phyloP scores from a whole-genome alignment of 164 flowering plant genomes.

The Magnolia officinalis region DNA sequence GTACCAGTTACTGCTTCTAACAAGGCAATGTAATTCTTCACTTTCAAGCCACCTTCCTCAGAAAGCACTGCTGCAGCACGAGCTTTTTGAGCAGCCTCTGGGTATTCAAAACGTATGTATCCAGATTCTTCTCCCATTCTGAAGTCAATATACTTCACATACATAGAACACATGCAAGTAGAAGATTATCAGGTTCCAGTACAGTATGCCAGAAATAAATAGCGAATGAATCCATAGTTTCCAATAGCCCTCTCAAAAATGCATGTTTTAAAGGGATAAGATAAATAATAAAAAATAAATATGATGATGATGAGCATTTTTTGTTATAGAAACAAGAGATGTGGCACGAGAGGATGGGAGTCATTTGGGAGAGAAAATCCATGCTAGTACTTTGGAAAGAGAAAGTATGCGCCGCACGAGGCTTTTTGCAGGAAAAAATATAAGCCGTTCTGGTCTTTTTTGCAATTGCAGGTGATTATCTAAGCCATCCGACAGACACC shows the following conservation, averaged over 20 bases:
- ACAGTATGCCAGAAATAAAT: background rate
- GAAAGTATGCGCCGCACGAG: no score
- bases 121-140: conserved; percentile 76
- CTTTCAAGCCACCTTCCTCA: conserved; percentile 67
- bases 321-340: no score
- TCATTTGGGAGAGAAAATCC: no score
- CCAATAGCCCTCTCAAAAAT: background rate
- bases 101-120: conserved; percentile 72
- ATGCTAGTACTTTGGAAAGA: no score
- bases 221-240: background rate
- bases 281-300: background rate
- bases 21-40: conserved; percentile 64
- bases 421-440: no score
- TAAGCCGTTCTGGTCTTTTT: no score
- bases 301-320: no score
- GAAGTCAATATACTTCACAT: conserved; percentile 73
- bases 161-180: background rate
- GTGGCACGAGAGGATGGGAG: no score
- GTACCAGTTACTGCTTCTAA: conserved; percentile 83
- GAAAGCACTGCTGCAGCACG: conserved; percentile 85
- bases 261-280: background rate
- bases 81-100: conserved; percentile 82
- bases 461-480: no score
- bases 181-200: conserved; percentile 4
- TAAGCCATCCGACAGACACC: no score